Base-by-base conservation (phyloP, 148 eudicot species). In the Fagopyrum homotropicum region DNA sequence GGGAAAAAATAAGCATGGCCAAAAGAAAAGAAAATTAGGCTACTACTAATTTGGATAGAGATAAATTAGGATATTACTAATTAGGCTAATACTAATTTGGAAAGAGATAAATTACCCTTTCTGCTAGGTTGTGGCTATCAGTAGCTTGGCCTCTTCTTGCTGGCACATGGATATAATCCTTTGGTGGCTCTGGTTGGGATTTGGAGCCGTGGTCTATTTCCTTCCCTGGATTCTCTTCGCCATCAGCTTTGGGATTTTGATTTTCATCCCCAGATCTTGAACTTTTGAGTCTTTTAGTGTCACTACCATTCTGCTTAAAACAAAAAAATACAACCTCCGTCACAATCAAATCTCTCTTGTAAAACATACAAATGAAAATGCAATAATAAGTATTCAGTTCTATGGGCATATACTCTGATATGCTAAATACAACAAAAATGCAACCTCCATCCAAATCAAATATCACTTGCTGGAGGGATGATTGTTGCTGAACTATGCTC, bases 81-180 rank as follows among this genome's bases (percentile, higher is more conserved):
- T 22, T 22, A 22, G 26, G 26, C 26, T 22, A 22, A 22, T 22
- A 22, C 26, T 22, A 22, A 22, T 22, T 22, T 22, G 26, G 26
- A 22, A 22, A 22, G 26, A 22, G 26, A 22, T 22, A 22, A 22
- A 22, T 22, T 22, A 22, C 26, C 26, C 26, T 22, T 22, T 22
- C 26, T 22, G 26, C 26, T 22, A 22, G 26, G 26, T 22, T 22
- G 26, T 22, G 26, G 81, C 92, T 93, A 82, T 93, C 98, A 19
- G 98, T 93, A 52, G 98, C 98, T 89, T 94, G 98, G 66, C 98
- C 97, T 79, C 98, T 80, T 81, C 98, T 85, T n/a, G 98, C 98
- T 80, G 97, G 95, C 7, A 94, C 98, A 73, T 94, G 98, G 78
- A 94, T 94, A 83, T 84, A 94, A 84, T 94, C 98, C 81, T 93